Base-by-base conservation (phyloP, 495 filamentous ascomycete species). In the Bathelium albidoporum region DNA sequence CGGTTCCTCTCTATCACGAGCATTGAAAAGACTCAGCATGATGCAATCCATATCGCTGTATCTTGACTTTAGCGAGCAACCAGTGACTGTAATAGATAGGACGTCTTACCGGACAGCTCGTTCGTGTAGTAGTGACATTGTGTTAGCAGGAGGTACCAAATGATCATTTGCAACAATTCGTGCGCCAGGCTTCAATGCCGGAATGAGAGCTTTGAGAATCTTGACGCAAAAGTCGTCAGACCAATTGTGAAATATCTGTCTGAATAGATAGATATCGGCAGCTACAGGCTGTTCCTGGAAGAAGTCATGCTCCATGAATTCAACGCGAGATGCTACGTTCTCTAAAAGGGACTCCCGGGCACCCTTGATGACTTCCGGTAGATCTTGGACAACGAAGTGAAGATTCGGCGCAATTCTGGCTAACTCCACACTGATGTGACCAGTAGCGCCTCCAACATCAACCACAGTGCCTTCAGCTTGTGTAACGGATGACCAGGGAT, bases 151-250 rank as follows among this genome's bases (percentile, higher is more conserved):
- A 22, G 68, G 72, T 20, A 83, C 69, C 67, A 81, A 78, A 66
- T 80, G 71, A 64, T 84, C 81, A 65, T 82, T 82, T 61, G 81
- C 78, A 61, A 83, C 59, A 58, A 84, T 70, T 44, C 75, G 44
- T 3, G 65, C 62, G 3, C 59, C 62, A 18, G 75, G 73, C 67
- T 82, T 85, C 28, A 87, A 72, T 0, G 81, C 81, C 3, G 83
- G 83, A 43, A 83, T 76, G 26, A 85, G 66, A 59, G 74, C 75
- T 60, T 71, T 66, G n/a, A 87, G 75, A 58, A 85, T 79, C 61
- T 78, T 75, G 22, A 81, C 64, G 1, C 80, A 79, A 66, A 84
- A 85, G 31, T 81, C 81, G 28, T 83, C 81, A 28, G 80, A 80
- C 73, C 84, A 64, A 28, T 64, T 60, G 55, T 60, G 44, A n/a